Percentiles rank a stretch among this genome's conserved stretches.
phyloP scores from a whole-genome alignment of 2,329 filamentous ascomycete species.

The Thielaviopsis ethacetica region DNA sequence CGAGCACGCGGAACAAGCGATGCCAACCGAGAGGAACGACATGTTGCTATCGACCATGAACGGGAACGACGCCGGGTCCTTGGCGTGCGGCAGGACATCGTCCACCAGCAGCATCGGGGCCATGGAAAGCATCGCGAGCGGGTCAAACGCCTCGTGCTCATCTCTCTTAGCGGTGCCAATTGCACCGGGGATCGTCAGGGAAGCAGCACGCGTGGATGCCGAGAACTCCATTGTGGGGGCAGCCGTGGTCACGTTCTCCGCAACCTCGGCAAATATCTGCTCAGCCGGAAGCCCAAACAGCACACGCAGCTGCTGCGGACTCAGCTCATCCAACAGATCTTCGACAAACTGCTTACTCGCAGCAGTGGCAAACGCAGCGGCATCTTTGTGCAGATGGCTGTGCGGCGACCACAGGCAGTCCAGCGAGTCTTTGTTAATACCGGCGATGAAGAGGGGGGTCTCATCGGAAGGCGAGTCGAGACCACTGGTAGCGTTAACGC shows the following conservation, averaged over 20 bases:
- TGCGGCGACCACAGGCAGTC: constrained; percentile 12
- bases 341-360: constrained; percentile 9
- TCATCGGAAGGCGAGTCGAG: neutral
- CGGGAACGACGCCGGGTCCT: neutral
- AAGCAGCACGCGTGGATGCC: neutral
- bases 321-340: constrained; percentile 9
- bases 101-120: constrained; percentile 6
- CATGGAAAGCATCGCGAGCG: constrained; percentile 5
- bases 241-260: neutral
- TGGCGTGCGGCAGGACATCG: neutral
- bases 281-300: constrained; percentile 8
- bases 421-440: constrained; percentile 12
- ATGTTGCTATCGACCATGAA: constrained; percentile 11
- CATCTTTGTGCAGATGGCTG: constrained; percentile 2
- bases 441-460: neutral
- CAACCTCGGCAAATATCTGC: neutral
- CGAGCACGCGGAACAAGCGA: constrained; percentile 10
- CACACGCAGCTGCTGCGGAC: constrained; percentile 5
- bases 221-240: neutral
- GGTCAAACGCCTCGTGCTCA: constrained; percentile 2
- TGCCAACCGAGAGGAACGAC: constrained; percentile 6
- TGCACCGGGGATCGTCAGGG: neutral
- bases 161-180: neutral
- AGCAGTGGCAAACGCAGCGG: constrained; percentile 5
- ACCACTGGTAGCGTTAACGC: neutral